Evolutionary conservation across 768 basidiomycete genomes (phyloP), one percentile per base, ranked within the genome.

Genomic region (Calocybe gangraenosa): DNA sequence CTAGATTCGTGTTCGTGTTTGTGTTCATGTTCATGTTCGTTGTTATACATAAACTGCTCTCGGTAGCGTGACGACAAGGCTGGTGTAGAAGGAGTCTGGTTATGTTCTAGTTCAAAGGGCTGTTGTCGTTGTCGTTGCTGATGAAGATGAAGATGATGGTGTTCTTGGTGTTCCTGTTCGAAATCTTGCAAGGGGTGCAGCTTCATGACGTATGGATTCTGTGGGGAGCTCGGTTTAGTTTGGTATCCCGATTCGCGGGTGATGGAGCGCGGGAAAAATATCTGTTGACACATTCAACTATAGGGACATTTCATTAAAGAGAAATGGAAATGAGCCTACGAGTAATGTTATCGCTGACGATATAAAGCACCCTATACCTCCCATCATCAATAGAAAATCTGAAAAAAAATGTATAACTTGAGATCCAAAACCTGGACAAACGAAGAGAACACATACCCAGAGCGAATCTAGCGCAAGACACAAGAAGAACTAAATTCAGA

Each of bases 331-430:
- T 23, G 28, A 18, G 63, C 81, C 57, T 56, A 88, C 88, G 23
- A 91, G 70, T 23, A 92, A 71, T 3, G 89, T 92, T 18, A 91
- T 85, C 14, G 80, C 79, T 19, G 88, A 88, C 3, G 88, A 91
- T 17, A 87, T 71, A 56, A 90, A 81, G 54, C 82, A 82, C 11
- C 88, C 88, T 22, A 91, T 74, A 14, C 75, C 87, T 17, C 79
- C 82, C 42, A 83, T 54, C 78, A 87, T 82, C 37, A 83, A 63
- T 8, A 90, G 68, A 46, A 87, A 76, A 61, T 92, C 89, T 78
- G 25, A 28, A 28, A 28, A 28, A 5, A 28, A 5, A 11, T 6
- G 25, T 52, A 47, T 17, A 38, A 40, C 32, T 23, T 37, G 22
- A 41, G 34, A 30, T 47, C 14, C 23, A 19, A 36, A 41, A 38